Evolutionary conservation across 148 eudicot species (phyloP).

Genomic region (Rhododendron henanense): DNA sequence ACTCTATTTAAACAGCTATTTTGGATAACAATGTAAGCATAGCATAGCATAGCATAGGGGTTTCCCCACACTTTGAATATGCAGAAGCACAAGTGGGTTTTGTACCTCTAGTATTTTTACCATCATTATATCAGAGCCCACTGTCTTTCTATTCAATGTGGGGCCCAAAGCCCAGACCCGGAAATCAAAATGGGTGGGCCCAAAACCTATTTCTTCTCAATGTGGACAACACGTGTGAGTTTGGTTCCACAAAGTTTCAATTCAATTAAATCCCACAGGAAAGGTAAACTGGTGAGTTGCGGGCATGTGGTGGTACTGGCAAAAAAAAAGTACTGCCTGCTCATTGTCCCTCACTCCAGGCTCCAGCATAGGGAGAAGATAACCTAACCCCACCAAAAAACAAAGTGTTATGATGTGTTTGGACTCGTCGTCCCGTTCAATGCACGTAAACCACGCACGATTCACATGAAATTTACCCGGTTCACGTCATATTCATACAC

Average conservation of each 20-base stretch:
- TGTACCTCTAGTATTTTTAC: not conserved
- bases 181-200: slow-evolving; percentile 17
- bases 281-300: slow-evolving; percentile 37
- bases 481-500: not conserved
- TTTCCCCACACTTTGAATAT: not conserved
- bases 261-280: slow-evolving; percentile 33
- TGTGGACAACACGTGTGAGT: slow-evolving; percentile 52
- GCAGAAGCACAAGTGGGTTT: not conserved
- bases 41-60: not conserved
- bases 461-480: not conserved
- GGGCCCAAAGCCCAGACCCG: slow-evolving; percentile 4
- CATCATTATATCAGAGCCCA: slow-evolving; percentile 3
- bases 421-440: no score
- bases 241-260: slow-evolving; percentile 20
- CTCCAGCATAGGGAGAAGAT: not conserved
- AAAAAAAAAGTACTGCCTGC: not conserved
- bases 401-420: no score
- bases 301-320: slow-evolving; percentile 25
- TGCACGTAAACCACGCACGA: not conserved
- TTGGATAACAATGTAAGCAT: not conserved
- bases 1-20: not conserved
- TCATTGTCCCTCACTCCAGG: not conserved
- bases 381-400: not conserved
- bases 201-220: slow-evolving; percentile 9
- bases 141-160: not conserved